Evolutionary conservation across 2,329 filamentous ascomycete genomes (phyloP).

Genomic region (Tympanopsis confertula): DNA sequence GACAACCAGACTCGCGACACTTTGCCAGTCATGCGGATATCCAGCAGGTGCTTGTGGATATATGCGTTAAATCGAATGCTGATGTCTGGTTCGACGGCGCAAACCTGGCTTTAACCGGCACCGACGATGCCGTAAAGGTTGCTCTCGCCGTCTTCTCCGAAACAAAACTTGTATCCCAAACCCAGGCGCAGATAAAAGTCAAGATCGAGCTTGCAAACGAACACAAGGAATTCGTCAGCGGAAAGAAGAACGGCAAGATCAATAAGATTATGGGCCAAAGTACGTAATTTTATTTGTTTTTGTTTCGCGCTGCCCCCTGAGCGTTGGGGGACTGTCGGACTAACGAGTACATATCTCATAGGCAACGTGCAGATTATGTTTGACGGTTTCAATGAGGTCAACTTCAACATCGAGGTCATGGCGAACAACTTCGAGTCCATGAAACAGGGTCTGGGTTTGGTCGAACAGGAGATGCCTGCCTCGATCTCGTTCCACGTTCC

Average conservation of each 20-base stretch:
- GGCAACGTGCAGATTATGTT: slow-evolving; percentile 97
- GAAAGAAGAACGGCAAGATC: slow-evolving; percentile 99
- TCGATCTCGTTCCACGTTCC: slow-evolving; percentile 98
- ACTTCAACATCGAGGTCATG: slow-evolving; percentile 98
- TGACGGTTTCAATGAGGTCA: slow-evolving; percentile 98
- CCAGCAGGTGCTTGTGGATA: slow-evolving; percentile 82
- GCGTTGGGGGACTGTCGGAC: slow-evolving; percentile 10
- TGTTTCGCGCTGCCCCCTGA: slow-evolving; percentile 4
- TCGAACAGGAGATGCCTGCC: slow-evolving; percentile 99
- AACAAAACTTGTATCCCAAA: slow-evolving; percentile 75
- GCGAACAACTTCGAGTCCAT: slow-evolving; percentile 85
- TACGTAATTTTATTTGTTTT: slow-evolving; percentile 20
- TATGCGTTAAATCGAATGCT: slow-evolving; percentile 90
- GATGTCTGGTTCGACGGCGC: slow-evolving; percentile 91
- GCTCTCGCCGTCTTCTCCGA: slow-evolving; percentile 91
- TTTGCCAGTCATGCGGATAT: slow-evolving; percentile 57
- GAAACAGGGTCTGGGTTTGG: slow-evolving; percentile 80
- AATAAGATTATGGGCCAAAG: slow-evolving; percentile 99
- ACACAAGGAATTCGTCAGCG: slow-evolving; percentile 98
- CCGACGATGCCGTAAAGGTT: slow-evolving; percentile 89
- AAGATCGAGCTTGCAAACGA: slow-evolving; percentile 98
- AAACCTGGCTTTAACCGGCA: slow-evolving; percentile 86
- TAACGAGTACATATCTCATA: slow-evolving; percentile 17
- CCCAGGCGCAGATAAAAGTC: slow-evolving; percentile 85
- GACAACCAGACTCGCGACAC: slow-evolving; percentile 52